Base-by-base conservation (phyloP, 371 early-diverging fungal species). In the Mucor saturninus region DNA sequence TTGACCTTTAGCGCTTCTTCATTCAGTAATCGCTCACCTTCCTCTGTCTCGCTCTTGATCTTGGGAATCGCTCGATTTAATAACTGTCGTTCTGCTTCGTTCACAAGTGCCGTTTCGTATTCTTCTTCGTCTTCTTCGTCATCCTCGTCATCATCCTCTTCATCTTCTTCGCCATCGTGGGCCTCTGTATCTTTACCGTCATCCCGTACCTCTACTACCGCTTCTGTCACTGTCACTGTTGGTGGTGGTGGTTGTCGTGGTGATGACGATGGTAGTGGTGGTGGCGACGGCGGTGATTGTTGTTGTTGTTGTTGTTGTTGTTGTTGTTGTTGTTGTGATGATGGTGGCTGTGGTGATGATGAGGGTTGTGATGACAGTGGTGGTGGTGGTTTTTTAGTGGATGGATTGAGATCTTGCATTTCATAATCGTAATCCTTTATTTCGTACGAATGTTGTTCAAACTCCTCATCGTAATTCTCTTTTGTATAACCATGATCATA, bases 81-180 rank as follows among this genome's bases (percentile, higher is more conserved):
- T 14, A 64, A 29, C 21, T 30, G 58, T 4, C 62, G 62, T 38
- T 73, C 76, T 29, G 71, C 67, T 69, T 73, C 68, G 65, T 64
- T 77, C 58, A 65, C 72, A 51, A 66, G 58, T 2, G 58, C 49
- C 13, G 58, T 49, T 28, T 58, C 49, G 38, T 48, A 58, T 28
- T 58, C 63, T 14, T 72, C 61, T 42, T 63, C 64, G 0, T 63
- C 57, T 29, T 48, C 46, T 37, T 58, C 58, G 1, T 58, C 58
- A 2, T 58, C 58, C 2, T 48, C 48, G 2, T 58, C 61, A 0
- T 60, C 53, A 4, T 62, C 57, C 11, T 52, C 51, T 3, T 60
- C 56, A 15, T 51, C 64, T 32, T 56, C 60, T 0, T 59, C 51
- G 4, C 59, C 58, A 11, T 53, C 46, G 6, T 60, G 52, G 7